A percentile compares a stretch with the other conserved stretches of the same genome.
Conservation (phyloP, 164 flowering plant genomes). For the Kingdonia uniflora region DNA sequence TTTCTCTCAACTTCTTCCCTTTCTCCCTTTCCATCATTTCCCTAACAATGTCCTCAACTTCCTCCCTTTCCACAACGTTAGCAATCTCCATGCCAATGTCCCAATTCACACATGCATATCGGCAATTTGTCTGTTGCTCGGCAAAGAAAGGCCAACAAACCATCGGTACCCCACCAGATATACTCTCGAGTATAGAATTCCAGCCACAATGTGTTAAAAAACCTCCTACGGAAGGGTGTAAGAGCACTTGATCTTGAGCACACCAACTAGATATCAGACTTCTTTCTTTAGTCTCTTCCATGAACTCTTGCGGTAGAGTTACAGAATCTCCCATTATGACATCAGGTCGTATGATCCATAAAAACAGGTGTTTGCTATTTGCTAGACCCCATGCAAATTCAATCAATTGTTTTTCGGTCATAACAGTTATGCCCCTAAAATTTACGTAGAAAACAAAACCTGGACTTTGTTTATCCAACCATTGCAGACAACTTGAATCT, state of each 20-base stretch:
- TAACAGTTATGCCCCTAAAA: constrained; percentile 25
- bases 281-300: constrained; percentile 15
- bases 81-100: no score
- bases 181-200: no score
- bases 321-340: constrained; percentile 22
- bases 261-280: constrained; percentile 27
- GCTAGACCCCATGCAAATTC: no score
- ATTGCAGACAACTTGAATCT: constrained; percentile 17
- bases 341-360: constrained; percentile 35
- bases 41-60: no score
- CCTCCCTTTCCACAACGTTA: constrained; percentile 19
- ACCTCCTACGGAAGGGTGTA: no score
- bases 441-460: no score
- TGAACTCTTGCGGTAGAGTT: constrained; percentile 15
- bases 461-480: constrained; percentile 21
- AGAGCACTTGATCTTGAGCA: constrained; percentile 28
- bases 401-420: constrained; percentile 17
- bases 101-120: constrained; percentile 18
- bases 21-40: constrained; percentile 27
- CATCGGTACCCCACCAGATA: constrained; percentile 24
- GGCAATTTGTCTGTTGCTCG: constrained; percentile 23
- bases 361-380: constrained; percentile 19
- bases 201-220: constrained; percentile 36
- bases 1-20: no score
- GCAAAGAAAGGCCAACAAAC: constrained; percentile 46